Percentiles rank a stretch among this genome's conserved stretches.
Evolutionary conservation across 2,329 filamentous ascomycete species (phyloP).

Genomic region (Tolypocladium nubicola): DNA sequence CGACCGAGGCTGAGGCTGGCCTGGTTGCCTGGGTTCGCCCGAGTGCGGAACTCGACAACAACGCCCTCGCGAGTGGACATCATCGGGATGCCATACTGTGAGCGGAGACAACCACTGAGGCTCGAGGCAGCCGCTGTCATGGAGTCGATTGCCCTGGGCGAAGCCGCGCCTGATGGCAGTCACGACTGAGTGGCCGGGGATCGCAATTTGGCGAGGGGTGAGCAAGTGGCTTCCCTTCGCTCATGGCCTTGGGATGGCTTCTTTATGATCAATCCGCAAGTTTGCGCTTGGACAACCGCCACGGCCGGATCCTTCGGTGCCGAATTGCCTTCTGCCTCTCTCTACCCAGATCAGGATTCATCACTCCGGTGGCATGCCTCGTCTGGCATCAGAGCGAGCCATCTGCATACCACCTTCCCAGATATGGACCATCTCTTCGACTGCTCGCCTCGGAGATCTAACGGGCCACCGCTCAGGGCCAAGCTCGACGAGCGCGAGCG

Average conservation of each 20-base stretch:
- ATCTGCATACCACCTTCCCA: background rate
- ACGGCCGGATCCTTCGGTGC: background rate
- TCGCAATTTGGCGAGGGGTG: too few species aligned
- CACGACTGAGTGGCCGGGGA: background rate
- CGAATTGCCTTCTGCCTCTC: background rate
- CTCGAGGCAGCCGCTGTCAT: background rate
- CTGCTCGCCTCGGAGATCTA: background rate
- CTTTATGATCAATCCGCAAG: too few species aligned
- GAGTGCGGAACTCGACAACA: background rate
- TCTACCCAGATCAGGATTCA: background rate
- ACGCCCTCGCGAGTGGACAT: background rate
- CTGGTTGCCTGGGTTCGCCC: background rate
- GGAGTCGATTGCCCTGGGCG: background rate
- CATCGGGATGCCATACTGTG: background rate
- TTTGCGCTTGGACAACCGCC: background rate
- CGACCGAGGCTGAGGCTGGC: background rate
- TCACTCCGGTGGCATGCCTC: background rate
- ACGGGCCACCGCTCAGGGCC: background rate
- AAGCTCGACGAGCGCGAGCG: background rate
- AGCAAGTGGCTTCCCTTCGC: background rate
- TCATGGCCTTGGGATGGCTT: background rate
- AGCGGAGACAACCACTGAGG: background rate
- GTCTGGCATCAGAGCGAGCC: background rate
- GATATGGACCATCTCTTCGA: background rate
- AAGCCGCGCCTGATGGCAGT: background rate